These are phyloP conservation scores for Hypomyces perniciosus DNA, from an alignment of 2,329 filamentous ascomycete species.

Conservation along the genomic window DNA sequence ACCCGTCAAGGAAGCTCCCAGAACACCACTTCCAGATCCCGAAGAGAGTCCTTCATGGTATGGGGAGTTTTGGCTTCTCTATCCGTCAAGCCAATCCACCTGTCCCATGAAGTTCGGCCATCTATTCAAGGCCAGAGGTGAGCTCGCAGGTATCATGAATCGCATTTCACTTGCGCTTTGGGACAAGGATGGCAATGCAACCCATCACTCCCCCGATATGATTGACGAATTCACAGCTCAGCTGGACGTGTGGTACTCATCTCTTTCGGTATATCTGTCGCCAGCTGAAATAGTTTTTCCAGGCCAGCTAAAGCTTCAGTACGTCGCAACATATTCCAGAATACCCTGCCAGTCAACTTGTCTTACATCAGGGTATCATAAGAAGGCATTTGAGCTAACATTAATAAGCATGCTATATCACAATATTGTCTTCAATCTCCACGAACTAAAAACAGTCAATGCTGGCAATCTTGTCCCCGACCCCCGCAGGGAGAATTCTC, in stretches of 20 bases:
- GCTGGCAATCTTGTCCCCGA: not conserved
- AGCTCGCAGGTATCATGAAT: no score
- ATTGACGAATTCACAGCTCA: no score
- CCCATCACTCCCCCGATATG: no score
- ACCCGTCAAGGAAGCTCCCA: constrained; percentile 1
- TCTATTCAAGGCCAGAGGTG: not conserved
- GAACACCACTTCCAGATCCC: not conserved
- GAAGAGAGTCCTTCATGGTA: not conserved
- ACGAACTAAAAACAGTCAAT: no score
- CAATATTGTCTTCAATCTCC: not conserved
- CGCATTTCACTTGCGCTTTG: no score
- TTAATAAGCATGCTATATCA: not conserved
- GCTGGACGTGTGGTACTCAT: not conserved
- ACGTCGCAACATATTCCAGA: not conserved
- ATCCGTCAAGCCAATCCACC: not conserved
- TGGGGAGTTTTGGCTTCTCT: constrained; percentile 6
- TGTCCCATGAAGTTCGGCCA: not conserved
- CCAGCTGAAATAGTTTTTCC: not conserved
- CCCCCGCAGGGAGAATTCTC: no score
- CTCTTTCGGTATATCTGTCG: not conserved
- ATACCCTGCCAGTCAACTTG: no score
- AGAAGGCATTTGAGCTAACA: not conserved
- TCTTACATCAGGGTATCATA: no score
- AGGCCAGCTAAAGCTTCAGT: not conserved
- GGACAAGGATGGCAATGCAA: no score